Evolutionary conservation across 1,284 basidiomycete genomes (phyloP).

Genomic region (Ceratobasidium sp.): DNA sequence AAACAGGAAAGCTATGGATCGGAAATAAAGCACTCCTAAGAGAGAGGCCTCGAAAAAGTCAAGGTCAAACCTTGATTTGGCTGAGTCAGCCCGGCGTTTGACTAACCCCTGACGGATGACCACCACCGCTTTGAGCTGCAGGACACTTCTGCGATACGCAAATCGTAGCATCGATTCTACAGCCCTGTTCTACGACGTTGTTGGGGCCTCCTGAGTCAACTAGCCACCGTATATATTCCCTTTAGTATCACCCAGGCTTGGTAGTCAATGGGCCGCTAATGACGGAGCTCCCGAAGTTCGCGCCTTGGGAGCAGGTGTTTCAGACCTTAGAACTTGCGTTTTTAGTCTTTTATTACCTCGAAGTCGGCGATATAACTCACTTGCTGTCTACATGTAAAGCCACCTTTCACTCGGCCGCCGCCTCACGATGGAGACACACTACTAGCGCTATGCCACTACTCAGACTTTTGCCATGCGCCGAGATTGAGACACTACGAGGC

Average conservation of each 20-base stretch:
- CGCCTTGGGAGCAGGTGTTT: conserved; percentile 18
- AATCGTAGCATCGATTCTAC: neutral
- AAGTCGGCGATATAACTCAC: neutral
- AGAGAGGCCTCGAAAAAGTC: neutral
- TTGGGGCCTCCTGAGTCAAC: neutral
- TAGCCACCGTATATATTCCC: neutral
- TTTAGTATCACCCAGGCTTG: too few relatives aligned
- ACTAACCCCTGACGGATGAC: neutral
- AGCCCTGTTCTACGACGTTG: neutral
- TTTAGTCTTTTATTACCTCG: neutral
- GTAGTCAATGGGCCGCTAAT: too few relatives aligned
- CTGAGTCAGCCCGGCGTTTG: conserved; percentile 31
- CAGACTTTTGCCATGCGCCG: conserved; percentile 8
- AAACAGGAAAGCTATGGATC: neutral
- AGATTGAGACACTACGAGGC: neutral
- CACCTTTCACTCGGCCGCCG: neutral
- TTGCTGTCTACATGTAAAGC: neutral
- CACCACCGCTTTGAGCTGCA: neutral
- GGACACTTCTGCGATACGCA: neutral
- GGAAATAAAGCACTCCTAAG: neutral
- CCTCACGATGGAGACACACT: conserved; percentile 5
- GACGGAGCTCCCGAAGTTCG: too few relatives aligned
- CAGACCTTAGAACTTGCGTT: conserved; percentile 11
- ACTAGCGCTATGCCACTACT: neutral
- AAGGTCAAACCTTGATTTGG: conserved; percentile 14